Evolutionary conservation across 495 filamentous ascomycete genomes (phyloP).

Genomic region (Podospora tetraspora): DNA sequence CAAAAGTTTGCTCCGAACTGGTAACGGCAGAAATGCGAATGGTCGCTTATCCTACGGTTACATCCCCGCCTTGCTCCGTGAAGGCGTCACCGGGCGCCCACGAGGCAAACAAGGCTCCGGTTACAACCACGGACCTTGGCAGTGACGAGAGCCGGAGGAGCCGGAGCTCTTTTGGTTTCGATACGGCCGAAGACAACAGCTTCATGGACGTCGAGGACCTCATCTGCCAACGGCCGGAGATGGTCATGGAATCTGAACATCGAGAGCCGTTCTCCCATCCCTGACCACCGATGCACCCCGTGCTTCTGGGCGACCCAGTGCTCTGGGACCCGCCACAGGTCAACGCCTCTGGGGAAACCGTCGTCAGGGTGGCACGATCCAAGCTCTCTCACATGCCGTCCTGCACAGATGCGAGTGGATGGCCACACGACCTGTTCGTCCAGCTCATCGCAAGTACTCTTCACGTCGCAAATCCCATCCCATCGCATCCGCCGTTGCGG

Average conservation of each 20-base stretch:
- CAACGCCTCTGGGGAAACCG: not conserved
- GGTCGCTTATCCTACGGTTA: not conserved
- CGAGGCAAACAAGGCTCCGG: not conserved
- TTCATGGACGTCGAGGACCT: not conserved
- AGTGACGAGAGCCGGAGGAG: not conserved
- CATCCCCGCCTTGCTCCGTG: not conserved
- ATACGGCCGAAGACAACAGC: not conserved
- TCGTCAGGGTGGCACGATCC: not conserved
- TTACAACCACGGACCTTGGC: not conserved
- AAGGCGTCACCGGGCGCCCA: not conserved
- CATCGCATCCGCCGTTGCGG: not conserved
- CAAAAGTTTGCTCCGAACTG: not conserved
- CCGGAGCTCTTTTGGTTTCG: not conserved
- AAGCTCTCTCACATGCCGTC: not conserved
- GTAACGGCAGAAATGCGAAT: not conserved
- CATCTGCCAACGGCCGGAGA: not conserved
- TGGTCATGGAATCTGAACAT: not conserved
- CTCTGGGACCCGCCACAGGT: constrained; percentile 6
- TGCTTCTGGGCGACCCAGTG: not conserved
- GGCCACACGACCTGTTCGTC: not conserved
- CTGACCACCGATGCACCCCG: constrained; percentile 2
- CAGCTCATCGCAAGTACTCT: not conserved
- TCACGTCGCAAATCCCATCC: not conserved
- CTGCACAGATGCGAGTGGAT: not conserved
- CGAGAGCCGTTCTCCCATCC: not conserved